Evolutionary conservation across 1,284 basidiomycete genomes (phyloP), one percentile per base, ranked within the genome.

Genomic region (Ceratobasidium sp.): DNA sequence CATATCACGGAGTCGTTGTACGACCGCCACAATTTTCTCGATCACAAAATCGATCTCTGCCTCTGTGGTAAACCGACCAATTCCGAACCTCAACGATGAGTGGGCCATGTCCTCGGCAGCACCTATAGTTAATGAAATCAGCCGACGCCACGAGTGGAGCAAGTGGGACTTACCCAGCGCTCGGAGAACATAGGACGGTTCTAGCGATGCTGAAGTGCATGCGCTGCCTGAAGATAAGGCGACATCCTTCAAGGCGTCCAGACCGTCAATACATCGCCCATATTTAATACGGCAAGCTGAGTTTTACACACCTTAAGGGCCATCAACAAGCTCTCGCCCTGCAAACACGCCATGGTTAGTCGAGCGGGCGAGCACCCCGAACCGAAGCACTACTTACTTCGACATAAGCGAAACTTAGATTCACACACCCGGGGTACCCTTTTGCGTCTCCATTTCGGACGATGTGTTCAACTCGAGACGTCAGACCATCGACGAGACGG

Each of bases 81-180:
- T 94, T 71, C 98, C 98, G 85, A 99, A 99, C 54, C 98, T 92
- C 71, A 99, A 88, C 20, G 96, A 98, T 13, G 97, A 99, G 84
- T 99, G 98, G 0, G 98, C 98, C 94, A 99, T 98, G 82, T 99
- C 98, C 84, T 99, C 98, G 37, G 96, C 94, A 56, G 97, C 94
- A 80, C 96, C 92, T 92, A 77, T 60, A 66, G 77, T 7, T 65
- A 20, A 58, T 68, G 64, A 58, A 63, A 63, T 76, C 65, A 58
- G 75, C 39, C 54, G 23, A 20, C 26, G n/a, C 17, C 15, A 60
- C 6, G 39, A 45, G 20, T 35, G 26, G 13, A 31, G 15, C 53
- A 26, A 26, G 64, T 35, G 49, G 51, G 76, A 79, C 86, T 79
- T 81, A 89, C 94, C 97, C 53, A 99, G 89, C 1, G 98, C 98